Base-by-base conservation (phyloP, 257 asterid species). In the Paulownia fortunei region DNA sequence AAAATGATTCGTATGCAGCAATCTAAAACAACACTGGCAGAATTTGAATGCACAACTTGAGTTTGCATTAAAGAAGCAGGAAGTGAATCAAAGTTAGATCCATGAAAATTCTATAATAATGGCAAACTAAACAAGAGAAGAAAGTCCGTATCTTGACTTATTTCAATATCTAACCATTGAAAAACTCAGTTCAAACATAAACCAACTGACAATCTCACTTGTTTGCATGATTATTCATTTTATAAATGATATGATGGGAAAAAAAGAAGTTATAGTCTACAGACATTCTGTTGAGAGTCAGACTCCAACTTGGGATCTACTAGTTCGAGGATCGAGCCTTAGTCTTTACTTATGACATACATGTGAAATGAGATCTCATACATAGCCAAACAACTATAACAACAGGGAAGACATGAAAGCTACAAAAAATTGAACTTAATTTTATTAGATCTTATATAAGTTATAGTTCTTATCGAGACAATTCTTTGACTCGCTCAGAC, bases 131-230 rank as follows among this genome's bases (percentile, higher is more conserved):
- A 46, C 47, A 70, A 63, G 47, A 26, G 41, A 65, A 41, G 71
- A 71, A 60, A 59, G 9, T 21, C 8, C 1, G 51, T n/a, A 47
- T 46, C 54, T 54, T 27, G 13, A 71, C 12, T 18, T n/a, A 63
- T 80, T 63, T 72, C 60, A 76, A 41, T 67, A 73, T 73, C 37
- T 54, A 81, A 72, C 54, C 46, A 6, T 18, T 16, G 73, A 18
- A 44, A 76, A 15, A 34, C 58, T 51, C 59, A 34, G 68, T 73
- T 61, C 24, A 42, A 61, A 67, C 49, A 34, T 19, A 49, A 54
- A 36, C 30, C 19, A 59, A 23, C 34, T 62, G 6, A 32, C 7
- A 46, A 67, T 13, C 59, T 27, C 39, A 54, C 2, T 21, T 6
- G n/a, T 51, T 72, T 52, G 73, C 41, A 23, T 3, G 44, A 67